Conservation (phyloP, 768 basidiomycete genomes). For the Boletus coccyginus region DNA sequence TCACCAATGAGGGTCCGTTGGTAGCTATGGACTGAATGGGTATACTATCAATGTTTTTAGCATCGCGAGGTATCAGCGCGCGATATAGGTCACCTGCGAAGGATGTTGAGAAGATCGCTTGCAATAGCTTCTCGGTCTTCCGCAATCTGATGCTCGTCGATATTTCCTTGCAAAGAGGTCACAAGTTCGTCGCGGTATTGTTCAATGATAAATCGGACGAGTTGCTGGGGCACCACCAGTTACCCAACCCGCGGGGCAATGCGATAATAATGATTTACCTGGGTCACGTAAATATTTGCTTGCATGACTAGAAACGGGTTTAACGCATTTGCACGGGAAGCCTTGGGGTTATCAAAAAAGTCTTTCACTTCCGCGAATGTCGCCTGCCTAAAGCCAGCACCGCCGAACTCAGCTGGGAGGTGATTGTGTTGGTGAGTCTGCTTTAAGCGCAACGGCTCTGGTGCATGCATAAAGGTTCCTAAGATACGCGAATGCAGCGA, state of each 20-base stretch:
- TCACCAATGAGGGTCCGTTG: constrained; percentile 76
- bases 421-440: constrained; percentile 47
- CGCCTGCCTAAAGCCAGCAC: constrained; percentile 72
- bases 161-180: constrained; percentile 58
- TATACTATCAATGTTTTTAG: constrained; percentile 49
- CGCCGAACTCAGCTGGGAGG: constrained; percentile 59
- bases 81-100: constrained; percentile 58
- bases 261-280: constrained; percentile 46
- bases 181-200: constrained; percentile 89
- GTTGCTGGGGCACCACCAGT: constrained; percentile 56
- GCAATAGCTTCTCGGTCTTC: constrained; percentile 83
- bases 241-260: neutral
- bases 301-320: constrained; percentile 93
- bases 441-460: constrained; percentile 72
- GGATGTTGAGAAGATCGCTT: constrained; percentile 80
- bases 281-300: constrained; percentile 89
- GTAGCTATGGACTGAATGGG: constrained; percentile 92
- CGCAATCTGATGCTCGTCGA: constrained; percentile 63
- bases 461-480: constrained; percentile 69
- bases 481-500: constrained; percentile 77
- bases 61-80: neutral
- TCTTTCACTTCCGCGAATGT: constrained; percentile 88
- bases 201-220: constrained; percentile 88
- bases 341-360: constrained; percentile 90
- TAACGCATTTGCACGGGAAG: constrained; percentile 77